phyloP scores from a whole-genome alignment of 2,329 filamentous ascomycete species.

The Cordyceps cicadae region DNA sequence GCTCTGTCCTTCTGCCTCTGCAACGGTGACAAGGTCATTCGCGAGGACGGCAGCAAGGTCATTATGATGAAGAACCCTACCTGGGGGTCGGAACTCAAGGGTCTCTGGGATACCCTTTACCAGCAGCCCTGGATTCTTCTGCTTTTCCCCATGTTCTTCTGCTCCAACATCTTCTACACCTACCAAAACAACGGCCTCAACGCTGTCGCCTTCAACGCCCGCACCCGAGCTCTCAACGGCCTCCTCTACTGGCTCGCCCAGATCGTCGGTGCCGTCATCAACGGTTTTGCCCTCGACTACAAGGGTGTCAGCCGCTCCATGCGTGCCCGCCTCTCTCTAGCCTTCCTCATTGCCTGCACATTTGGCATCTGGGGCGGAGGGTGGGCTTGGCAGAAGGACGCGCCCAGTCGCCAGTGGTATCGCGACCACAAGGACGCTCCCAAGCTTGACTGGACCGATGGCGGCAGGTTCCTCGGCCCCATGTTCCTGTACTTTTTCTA shows the following conservation, averaged over 20 bases:
- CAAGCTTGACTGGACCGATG: constrained; percentile 21
- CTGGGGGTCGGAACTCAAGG: constrained; percentile 65
- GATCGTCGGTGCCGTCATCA: constrained; percentile 43
- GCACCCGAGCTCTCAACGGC: constrained; percentile 46
- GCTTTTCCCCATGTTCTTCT: constrained; percentile 44
- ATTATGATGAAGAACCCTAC: constrained; percentile 88
- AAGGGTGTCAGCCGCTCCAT: constrained; percentile 32
- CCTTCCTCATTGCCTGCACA: constrained; percentile 36
- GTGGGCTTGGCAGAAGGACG: constrained; percentile 55
- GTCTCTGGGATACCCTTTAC: constrained; percentile 60
- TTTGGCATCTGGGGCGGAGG: constrained; percentile 51
- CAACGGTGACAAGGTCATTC: constrained; percentile 64
- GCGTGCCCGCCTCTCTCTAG: constrained; percentile 39
- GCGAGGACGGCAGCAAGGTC: constrained; percentile 68
- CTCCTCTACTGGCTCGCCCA: constrained; percentile 49
- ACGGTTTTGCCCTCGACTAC: constrained; percentile 37
- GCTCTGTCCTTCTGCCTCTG: constrained; percentile 60
- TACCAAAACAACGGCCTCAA: constrained; percentile 51
- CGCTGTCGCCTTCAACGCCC: constrained; percentile 44
- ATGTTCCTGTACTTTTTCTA: constrained; percentile 68
- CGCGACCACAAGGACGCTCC: constrained; percentile 38
- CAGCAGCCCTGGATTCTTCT: constrained; percentile 55
- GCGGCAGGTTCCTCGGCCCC: constrained; percentile 46
- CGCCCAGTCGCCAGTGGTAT: constrained; percentile 31
- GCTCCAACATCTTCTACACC: constrained; percentile 47